phyloP scores from a whole-genome alignment of 305 asterid genomes.

The Rubia balearica region DNA sequence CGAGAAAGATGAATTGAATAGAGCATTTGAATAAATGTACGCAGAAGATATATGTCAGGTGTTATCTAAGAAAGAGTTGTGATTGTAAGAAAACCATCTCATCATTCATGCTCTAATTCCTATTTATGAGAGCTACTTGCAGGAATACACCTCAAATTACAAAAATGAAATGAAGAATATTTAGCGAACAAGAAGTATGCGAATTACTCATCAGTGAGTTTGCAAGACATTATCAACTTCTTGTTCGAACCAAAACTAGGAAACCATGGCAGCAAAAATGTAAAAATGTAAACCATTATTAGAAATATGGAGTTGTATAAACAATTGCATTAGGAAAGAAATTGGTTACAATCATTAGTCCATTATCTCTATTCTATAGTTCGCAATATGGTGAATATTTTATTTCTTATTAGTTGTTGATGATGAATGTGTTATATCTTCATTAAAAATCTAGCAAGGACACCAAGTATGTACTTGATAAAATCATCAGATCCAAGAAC shows the following conservation, averaged over 20 bases:
- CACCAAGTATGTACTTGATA: no score
- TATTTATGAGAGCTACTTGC: conserved; percentile 41
- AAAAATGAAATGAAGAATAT: conserved; percentile 25
- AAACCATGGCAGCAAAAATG: conserved; percentile 24
- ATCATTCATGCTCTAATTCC: conserved; percentile 46
- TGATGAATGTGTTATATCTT: no score
- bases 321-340: no score
- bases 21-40: conserved; percentile 51
- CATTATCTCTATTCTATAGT: background rate
- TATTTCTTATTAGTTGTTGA: no score
- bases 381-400: background rate
- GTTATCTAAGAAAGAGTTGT: conserved; percentile 43
- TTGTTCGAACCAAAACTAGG: conserved; percentile 50
- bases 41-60: conserved; percentile 50
- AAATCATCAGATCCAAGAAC: no score
- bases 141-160: conserved; percentile 33
- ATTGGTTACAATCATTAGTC: background rate
- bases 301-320: no score
- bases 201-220: conserved; percentile 37
- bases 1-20: conserved; percentile 40
- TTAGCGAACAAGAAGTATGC: background rate
- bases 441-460: no score
- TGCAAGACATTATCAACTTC: conserved; percentile 39
- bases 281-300: no score
- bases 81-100: conserved; percentile 39